These are phyloP conservation scores for Tricholoma matsutake DNA, from an alignment of 768 basidiomycete genomes.

Conservation along the genomic window DNA sequence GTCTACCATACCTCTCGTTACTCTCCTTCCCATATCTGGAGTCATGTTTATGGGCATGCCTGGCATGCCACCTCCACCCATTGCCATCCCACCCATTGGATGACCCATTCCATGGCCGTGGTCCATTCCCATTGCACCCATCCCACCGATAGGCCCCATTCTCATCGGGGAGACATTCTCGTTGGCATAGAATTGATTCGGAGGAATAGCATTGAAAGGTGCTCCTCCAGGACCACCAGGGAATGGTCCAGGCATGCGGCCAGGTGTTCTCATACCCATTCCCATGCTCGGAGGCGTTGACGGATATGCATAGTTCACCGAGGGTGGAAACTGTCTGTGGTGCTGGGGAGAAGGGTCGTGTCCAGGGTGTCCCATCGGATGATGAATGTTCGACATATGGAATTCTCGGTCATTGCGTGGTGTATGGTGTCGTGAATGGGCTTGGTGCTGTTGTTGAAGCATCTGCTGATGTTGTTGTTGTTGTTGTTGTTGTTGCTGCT, in stretches of 20 bases:
- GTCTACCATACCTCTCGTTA: slow-evolving; percentile 30
- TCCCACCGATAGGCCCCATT: slow-evolving; percentile 24
- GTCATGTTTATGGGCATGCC: slow-evolving; percentile 28
- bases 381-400: slow-evolving; percentile 25
- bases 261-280: slow-evolving; percentile 22
- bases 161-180: slow-evolving; percentile 32
- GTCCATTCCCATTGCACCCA: slow-evolving; percentile 24
- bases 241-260: slow-evolving; percentile 25
- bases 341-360: slow-evolving; percentile 29
- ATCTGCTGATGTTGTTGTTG: slow-evolving; percentile 23
- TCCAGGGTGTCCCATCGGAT: slow-evolving; percentile 23
- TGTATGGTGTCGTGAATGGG: slow-evolving; percentile 29
- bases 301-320: slow-evolving; percentile 31
- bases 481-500: slow-evolving; percentile 26
- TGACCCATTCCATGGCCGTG: slow-evolving; percentile 17
- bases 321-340: slow-evolving; percentile 21
- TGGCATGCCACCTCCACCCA: slow-evolving; percentile 27
- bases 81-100: slow-evolving; percentile 21
- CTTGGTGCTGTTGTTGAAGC: slow-evolving; percentile 25
- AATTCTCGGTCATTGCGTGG: slow-evolving; percentile 29
- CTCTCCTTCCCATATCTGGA: slow-evolving; percentile 23
- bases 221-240: slow-evolving; percentile 27
- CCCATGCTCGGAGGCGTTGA: slow-evolving; percentile 28
- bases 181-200: slow-evolving; percentile 30
- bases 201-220: slow-evolving; percentile 29